Evolutionary conservation across 768 basidiomycete genomes (phyloP).

Genomic region (Termitomyces sp.): DNA sequence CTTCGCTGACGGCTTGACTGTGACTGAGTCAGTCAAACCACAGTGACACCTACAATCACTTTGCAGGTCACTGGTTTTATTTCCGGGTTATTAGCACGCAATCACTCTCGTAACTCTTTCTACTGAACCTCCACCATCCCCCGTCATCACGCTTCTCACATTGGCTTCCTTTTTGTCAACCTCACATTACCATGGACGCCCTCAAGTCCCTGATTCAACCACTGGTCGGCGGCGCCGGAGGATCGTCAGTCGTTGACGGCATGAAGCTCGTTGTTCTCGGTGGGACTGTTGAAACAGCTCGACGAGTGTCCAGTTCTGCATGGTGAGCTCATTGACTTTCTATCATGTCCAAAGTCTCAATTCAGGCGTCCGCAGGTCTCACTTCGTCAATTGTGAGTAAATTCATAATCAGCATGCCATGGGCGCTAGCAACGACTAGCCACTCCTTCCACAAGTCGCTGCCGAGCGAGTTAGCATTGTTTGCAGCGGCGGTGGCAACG

Average conservation of each 20-base stretch:
- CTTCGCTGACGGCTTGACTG: conserved; percentile 14
- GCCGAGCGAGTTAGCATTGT: neutral
- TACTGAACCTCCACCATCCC: conserved; percentile 11
- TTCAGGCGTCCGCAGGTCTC: conserved; percentile 43
- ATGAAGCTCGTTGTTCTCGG: conserved; percentile 88
- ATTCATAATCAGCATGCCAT: conserved; percentile 5
- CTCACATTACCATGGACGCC: conserved; percentile 53
- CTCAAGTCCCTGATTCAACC: conserved; percentile 79
- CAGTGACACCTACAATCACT: conserved; percentile 9
- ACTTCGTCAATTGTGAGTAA: conserved; percentile 79
- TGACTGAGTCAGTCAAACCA: conserved; percentile 14
- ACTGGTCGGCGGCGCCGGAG: conserved; percentile 67
- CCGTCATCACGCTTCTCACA: conserved; percentile 9
- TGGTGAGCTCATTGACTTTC: conserved; percentile 44
- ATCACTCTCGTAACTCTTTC: conserved; percentile 8
- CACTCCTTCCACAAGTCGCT: neutral
- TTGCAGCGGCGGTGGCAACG: neutral
- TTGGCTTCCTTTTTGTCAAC: conserved; percentile 15
- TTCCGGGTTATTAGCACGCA: conserved; percentile 14
- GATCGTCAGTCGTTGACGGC: conserved; percentile 79
- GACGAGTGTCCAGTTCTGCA: conserved; percentile 75
- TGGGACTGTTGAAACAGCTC: conserved; percentile 82
- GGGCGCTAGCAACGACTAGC: conserved; percentile 5
- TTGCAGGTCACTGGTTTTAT: conserved; percentile 12
- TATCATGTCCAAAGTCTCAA: neutral